Conservation (phyloP, 2,329 filamentous ascomycete genomes). For the Fonsecaea pedrosoi region DNA sequence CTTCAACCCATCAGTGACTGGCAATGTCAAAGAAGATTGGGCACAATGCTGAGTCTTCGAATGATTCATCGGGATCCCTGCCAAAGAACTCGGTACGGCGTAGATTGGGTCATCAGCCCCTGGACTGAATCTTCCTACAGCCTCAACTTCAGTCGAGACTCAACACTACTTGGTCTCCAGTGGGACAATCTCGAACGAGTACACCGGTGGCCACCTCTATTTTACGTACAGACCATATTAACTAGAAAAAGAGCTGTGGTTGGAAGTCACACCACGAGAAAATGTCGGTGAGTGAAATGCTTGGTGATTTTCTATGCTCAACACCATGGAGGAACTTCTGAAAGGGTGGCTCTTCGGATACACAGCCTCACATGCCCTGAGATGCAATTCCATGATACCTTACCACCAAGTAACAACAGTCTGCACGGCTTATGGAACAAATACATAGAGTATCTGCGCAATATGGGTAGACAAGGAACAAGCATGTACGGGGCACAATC, state of each 20-base stretch:
- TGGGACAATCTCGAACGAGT: background rate
- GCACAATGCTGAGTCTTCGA: background rate
- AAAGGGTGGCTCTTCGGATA: background rate
- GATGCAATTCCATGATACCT: too few species aligned
- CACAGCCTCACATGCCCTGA: background rate
- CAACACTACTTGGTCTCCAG: background rate
- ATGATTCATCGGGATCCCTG: background rate
- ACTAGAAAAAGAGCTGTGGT: background rate
- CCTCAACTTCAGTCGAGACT: background rate
- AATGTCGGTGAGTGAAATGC: background rate
- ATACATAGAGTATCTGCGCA: background rate
- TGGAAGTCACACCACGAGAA: background rate
- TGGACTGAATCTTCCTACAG: background rate
- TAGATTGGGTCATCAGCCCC: background rate
- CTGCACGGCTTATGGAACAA: too few species aligned
- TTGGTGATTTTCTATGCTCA: background rate
- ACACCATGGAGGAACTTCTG: background rate
- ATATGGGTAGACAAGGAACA: background rate
- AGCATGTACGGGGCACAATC: background rate
- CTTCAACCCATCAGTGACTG: background rate
- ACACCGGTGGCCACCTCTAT: background rate
- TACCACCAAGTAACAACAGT: too few species aligned
- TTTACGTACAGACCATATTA: background rate
- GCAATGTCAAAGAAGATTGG: background rate
- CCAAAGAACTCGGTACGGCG: background rate